Evolutionary conservation across 768 basidiomycete genomes (phyloP), one percentile per base, ranked within the genome.

Genomic region (Butyriboletus loyo): DNA sequence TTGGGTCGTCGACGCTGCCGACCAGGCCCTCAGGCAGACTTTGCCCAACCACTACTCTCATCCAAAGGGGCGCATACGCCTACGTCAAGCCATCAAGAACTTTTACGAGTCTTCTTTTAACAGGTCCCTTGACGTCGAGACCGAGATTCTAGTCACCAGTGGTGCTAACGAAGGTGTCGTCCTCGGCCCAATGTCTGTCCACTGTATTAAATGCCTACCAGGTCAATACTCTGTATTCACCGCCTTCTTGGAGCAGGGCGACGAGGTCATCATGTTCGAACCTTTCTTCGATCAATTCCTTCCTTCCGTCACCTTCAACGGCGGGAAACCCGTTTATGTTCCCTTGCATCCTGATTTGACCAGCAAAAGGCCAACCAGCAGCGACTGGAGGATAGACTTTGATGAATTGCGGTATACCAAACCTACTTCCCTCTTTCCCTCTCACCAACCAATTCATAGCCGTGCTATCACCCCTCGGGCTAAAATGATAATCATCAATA

Each of bases 211-310:
- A 39, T 7, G 14, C 4, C 45, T 54, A 27, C 19, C 25, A 68
- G 95, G 96, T 24, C 89, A 93, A 78, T 98, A 96, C 69, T 84
- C 95, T 46, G 90, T 94, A 46, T 90, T 96, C 61, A 82, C 85
- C 11, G 97, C 97, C 0, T 98, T 96, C 74, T 72, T 97, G 35
- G 87, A 98, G 55, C 78, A 82, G 34, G 96, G 89, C 4, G 97
- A 98, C 64, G 97, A 99, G 70, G 96, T 98, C 57, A 96, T 99
- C 71, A 86, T 98, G 82, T 95, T 98, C 65, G 97, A 98, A 72
- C 96, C 95, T 2, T 97, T 92, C 78, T 98, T 97, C 66, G 95
- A 98, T 66, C 95, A 98, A 68, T 96, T 94, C 69, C 79, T 94
- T 46, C 88, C 94, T 22, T 92, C 90, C 7, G 87, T 96, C 47